Evolutionary conservation across 164 flowering plant genomes (phyloP), one percentile per base, ranked within the genome.

Genomic region (Kingdonia uniflora): DNA sequence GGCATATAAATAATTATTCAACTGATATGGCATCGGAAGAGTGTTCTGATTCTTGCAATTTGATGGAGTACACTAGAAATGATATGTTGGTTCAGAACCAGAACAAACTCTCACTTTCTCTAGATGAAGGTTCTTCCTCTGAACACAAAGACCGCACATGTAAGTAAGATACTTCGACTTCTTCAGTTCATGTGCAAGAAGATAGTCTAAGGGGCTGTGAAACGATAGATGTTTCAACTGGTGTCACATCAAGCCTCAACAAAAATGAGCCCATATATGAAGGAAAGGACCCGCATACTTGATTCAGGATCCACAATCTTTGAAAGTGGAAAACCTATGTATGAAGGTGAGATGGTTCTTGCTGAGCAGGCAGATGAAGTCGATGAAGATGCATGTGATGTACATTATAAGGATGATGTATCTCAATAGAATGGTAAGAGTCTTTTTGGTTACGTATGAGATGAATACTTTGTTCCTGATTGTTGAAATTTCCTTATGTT

Each of bases 221-320:
- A 21, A 33, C 42, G 26, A 69, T 54, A 22, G 13, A 23, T 20
- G 23, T 51, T 29, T 52, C 71, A 20, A 25, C 20, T 24, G 43
- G 65, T 40, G 64, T 66, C 51, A 54, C 54, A 7, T 53, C 42
- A 35, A n/a, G n/a, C n/a, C n/a, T n/a, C n/a, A n/a, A n/a, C n/a
- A n/a, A n/a, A n/a, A 55, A 54, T 66, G 99, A 94, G 70, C 99
- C 97, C 65, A 74, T 89, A 4, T 94, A 94, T 77, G 99, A 82
- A 79, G 99, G 99, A 44, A 97, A 94, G 64, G 99, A 88, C 46
- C n/a, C 60, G 81, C 57, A 78, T 89, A 58, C 67, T 79, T 60
- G 87, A 82, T 55, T 60, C 87, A 50, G 74, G 70, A 26, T 25
- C 66, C 52, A 19, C 55, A 46, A 24, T n/a, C 33, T 70, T 59